A percentile compares a stretch with the other conserved stretches of the same genome.
Conservation (phyloP, 495 filamentous ascomycete species). For the Penicillium simplicissimum region DNA sequence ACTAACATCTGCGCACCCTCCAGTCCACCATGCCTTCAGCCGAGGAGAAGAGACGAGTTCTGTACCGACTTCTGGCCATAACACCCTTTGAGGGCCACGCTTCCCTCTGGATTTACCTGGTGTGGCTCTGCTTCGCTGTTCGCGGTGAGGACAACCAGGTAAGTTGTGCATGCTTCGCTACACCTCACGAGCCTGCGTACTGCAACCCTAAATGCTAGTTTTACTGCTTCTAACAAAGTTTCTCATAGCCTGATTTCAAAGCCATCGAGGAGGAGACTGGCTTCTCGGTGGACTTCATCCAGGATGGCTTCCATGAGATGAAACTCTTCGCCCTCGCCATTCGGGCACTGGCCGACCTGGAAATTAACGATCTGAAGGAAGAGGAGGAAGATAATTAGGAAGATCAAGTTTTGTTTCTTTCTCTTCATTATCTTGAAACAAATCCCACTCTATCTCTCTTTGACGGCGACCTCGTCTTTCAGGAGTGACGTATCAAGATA, state of each 20-base stretch:
- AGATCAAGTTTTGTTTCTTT: too few species aligned
- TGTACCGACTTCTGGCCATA: background rate
- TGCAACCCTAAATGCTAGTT: background rate
- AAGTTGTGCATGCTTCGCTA: background rate
- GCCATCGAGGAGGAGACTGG: background rate
- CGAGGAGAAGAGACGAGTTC: background rate
- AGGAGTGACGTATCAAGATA: too few species aligned
- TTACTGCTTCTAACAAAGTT: background rate
- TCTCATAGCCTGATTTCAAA: background rate
- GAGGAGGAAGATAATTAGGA: too few species aligned
- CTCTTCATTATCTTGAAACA: too few species aligned
- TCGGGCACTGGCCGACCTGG: background rate
- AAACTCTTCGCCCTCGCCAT: background rate
- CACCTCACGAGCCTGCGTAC: background rate
- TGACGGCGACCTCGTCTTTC: too few species aligned
- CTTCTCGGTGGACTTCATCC: background rate
- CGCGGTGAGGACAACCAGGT: background rate
- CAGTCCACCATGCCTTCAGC: background rate
- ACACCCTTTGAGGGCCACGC: background rate
- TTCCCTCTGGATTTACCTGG: constrained; percentile 1
- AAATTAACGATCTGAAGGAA: too few species aligned
- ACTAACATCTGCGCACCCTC: background rate
- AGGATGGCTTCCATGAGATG: background rate
- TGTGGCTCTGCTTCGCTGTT: background rate
- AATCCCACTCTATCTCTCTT: too few species aligned